phyloP scores from a whole-genome alignment of 116 monocot genomes.

The Phalaenopsis hybrid region DNA sequence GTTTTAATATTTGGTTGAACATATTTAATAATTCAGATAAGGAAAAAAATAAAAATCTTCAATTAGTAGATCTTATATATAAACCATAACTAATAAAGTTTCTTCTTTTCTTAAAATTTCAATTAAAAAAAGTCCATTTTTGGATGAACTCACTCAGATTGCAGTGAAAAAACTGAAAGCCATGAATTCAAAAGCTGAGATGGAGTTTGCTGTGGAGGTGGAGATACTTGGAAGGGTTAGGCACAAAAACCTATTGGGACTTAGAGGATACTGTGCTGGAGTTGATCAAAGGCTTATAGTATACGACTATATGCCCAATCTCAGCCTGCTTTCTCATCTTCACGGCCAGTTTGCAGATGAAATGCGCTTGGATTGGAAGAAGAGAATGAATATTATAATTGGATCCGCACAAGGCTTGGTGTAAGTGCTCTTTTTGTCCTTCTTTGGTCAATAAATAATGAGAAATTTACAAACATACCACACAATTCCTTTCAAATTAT shows the following conservation, averaged over 20 bases:
- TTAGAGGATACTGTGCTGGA: constrained; percentile 20
- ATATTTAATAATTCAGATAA: too few species aligned
- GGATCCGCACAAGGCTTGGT: constrained; percentile 19
- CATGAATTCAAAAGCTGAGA: constrained; percentile 26
- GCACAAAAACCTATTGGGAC: constrained; percentile 24
- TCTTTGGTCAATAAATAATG: too few species aligned
- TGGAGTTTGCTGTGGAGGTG: constrained; percentile 25
- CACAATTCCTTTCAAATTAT: too few species aligned
- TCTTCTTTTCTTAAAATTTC: too few species aligned
- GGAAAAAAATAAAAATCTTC: too few species aligned
- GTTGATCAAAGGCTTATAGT: constrained; percentile 17
- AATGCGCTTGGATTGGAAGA: constrained; percentile 18
- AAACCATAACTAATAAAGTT: too few species aligned
- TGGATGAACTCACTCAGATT: constrained; percentile 3
- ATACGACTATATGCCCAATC: constrained; percentile 27
- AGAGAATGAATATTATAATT: constrained; percentile 17
- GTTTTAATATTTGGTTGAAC: too few species aligned
- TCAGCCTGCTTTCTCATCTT: constrained; percentile 26
- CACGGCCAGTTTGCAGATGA: constrained; percentile 20
- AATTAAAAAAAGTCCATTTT: neutral
- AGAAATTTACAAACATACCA: too few species aligned
- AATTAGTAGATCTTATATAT: too few species aligned
- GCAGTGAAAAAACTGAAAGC: constrained; percentile 31
- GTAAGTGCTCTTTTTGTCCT: constrained; percentile 1
- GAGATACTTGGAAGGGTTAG: constrained; percentile 21